Base-by-base conservation (phyloP, 805 yeast genomes). In the Lipomyces yamadae region DNA sequence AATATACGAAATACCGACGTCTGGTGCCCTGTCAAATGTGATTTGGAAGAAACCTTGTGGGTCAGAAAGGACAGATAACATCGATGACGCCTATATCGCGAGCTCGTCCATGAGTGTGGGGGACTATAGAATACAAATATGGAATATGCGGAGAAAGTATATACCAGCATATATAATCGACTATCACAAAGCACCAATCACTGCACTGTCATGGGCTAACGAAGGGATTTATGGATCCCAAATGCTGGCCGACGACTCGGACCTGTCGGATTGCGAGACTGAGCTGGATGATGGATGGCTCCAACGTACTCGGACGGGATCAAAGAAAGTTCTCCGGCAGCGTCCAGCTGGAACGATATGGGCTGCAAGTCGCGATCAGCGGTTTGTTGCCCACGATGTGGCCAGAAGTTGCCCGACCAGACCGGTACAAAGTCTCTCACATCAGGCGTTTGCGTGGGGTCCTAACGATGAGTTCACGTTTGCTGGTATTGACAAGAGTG, bases 21-120 rank as follows among this genome's bases (percentile, higher is more conserved):
- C 95, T 7, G 89, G 89, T 15, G 90, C 97, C 0, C 89, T 94
- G 1, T 86, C 89, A 72, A 89, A 87, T 71, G 92, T 88, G 0
- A 77, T 88, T 35, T 92, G 97, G 93, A 78, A 83, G 67, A 81
- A 71, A 4, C 75, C 83, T 11, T 79, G 78, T n/a, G 74, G 78
- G 6, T 79, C 79, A 37, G 65, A 61, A 37, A 56, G 34, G 50
- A 13, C 56, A 6, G 15, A 34, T 37, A 55, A 35, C 18, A 61
- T 15, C 15, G 77, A 80, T 69, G 84, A 84, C 65, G 86, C 92
- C 15, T 89, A 88, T 71, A 81, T 92, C 68, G 96, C 96, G 0
- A 83, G 88, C 50, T 88, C 89, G 74, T 89, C 87, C 64, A 78
- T 89, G 71, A 88, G 88, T 59, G 92, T 75, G 57, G 74, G 89